Conservation (phyloP, 129 eudicot genomes). For the Chrysanthemum seticuspe region DNA sequence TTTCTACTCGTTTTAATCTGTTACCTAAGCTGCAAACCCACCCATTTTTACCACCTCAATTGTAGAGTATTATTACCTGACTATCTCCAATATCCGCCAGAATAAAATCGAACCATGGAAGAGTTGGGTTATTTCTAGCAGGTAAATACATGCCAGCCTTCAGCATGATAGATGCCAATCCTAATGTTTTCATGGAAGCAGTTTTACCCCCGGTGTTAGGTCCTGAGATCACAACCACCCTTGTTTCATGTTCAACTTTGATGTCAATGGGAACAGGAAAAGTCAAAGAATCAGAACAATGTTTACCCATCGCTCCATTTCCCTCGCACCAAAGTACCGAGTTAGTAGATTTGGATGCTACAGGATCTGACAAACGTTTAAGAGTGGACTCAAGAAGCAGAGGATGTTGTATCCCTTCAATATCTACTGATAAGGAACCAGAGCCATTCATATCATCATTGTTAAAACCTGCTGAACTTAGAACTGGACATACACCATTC, state of each 20-base stretch:
- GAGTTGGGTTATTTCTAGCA: constrained; percentile 61
- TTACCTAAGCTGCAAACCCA: neutral
- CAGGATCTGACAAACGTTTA: constrained; percentile 33
- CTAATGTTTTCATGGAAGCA: constrained; percentile 95
- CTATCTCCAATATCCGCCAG: constrained; percentile 94
- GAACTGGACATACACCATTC: constrained; percentile 60
- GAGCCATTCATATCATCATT: neutral
- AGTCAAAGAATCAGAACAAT: constrained; percentile 25
- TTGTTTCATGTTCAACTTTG: constrained; percentile 51
- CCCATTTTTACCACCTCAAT: neutral
- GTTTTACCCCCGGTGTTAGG: constrained; percentile 99
- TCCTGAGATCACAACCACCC: constrained; percentile 90
- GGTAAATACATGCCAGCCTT: constrained; percentile 95
- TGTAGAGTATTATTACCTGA: constrained; percentile 53
- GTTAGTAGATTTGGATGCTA: constrained; percentile 26
- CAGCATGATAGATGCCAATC: constrained; percentile 77
- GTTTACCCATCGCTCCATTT: constrained; percentile 23
- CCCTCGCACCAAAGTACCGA: constrained; percentile 32
- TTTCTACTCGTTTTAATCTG: neutral
- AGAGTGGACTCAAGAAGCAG: constrained; percentile 68
- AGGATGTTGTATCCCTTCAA: constrained; percentile 85
- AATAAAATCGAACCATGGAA: constrained; percentile 93
- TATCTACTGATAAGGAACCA: constrained; percentile 45
- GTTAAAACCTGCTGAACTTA: neutral
- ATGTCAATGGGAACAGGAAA: constrained; percentile 86